Base-by-base conservation (phyloP, 2,329 filamentous ascomycete genomes). In the Phyllosticta capitalensis region DNA sequence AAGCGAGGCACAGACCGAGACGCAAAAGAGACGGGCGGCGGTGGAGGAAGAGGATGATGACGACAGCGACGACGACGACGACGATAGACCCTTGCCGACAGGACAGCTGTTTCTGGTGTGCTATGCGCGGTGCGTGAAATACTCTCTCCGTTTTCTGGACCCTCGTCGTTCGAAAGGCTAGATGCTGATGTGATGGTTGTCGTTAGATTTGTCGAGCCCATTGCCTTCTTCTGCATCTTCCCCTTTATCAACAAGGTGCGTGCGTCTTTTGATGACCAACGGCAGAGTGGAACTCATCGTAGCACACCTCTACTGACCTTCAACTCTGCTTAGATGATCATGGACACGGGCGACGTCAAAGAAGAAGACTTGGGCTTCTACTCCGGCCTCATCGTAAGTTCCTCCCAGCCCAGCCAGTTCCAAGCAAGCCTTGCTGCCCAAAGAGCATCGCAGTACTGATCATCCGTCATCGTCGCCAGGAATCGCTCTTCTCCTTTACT, bases 141-240 rank as follows among this genome's bases (percentile, higher is more conserved):
- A 14, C 38, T 17, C n/a, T n/a, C 17, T 38, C 30, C 30, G 5
- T 38, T 38, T 33, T 14, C n/a, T n/a, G n/a, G n/a, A n/a, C n/a
- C n/a, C n/a, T n/a, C n/a, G n/a, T n/a, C n/a, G n/a, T n/a, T n/a
- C n/a, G n/a, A n/a, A n/a, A 6, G 12, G 1, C 14, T 6, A 45
- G 7, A n/a, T 19, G 38, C 38, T 45, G 38, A 45, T 45, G 38
- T 45, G 14, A n/a, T 6, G 4, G 5, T n/a, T 45, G 38, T 14
- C n/a, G 17, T 45, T 45, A 45, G 38, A 45, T 45, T 89, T 24
- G 77, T 89, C 52, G 89, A 92, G 67, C 88, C 89, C 0, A 80
- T 92, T 49, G 87, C 88, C n/a, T 92, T 90, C 75, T 92, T 92
- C 76, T 84, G 80, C 69, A 90, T 92, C 69, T 88, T 92, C 66